Base-by-base conservation (phyloP, 305 asterid genomes). In the Striga hermonthica region DNA sequence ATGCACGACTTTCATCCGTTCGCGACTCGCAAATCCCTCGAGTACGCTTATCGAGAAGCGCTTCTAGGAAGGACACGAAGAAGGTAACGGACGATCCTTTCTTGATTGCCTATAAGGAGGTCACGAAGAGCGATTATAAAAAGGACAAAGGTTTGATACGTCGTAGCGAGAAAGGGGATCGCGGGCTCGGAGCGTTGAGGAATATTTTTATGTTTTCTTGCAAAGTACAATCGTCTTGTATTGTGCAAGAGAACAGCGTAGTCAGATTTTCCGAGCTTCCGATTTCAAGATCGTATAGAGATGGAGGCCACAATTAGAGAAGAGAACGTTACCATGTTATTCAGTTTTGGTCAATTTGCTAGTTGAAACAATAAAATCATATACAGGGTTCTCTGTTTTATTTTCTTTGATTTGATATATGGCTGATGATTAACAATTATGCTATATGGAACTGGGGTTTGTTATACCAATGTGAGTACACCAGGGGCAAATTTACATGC, bases 81-180 rank as follows among this genome's bases (percentile, higher is more conserved):
- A 13, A 44, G 13, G 50, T 9, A 44, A 67, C 12, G 3, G 82
- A 86, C 13, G 96, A 88, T 55, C 96, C 96, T 1, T 88, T 88
- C 58, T 71, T 84, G 16, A 76, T 76, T 9, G 94, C 96, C 3
- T 80, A 75, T 44, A 78, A 69, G 71, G 89, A 88, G 77, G 86
- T 86, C 38, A 88, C 96, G 0, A 86, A 82, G 81, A 81, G 79
- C 69, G 44, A 28, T 0, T 22, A 22, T n/a, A 71, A 48, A 52
- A 78, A 76, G 48, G 78, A 77, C 39, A 79, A 72, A 75, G 7
- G 44, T 11, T 65, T 57, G 15, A 64, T 55, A 37, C 28, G 65
- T 49, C 28, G 65, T 49, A 52, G 57, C 48, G 48, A 28, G 60
- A 68, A 47, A 41, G 64, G 55, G 15, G 71, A 68, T 52, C 72